These are phyloP conservation scores for Reutealis trisperma DNA, from an alignment of 345 rosid genomes.

Conservation along the genomic window DNA sequence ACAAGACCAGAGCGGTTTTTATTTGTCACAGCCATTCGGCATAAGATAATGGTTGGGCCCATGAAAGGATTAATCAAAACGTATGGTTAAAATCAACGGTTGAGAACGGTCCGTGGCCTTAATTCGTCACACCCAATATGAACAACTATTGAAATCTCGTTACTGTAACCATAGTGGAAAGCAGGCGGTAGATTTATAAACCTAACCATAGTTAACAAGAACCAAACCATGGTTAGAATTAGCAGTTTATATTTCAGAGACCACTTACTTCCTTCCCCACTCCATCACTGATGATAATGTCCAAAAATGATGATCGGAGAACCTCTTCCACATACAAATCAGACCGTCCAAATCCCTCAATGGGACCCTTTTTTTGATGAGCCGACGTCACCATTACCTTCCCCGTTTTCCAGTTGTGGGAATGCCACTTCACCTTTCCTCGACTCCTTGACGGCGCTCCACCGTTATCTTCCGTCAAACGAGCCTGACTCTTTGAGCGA, in stretches of 20 bases:
- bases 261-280: background rate
- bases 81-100: conserved; percentile 29
- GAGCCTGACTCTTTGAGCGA: conserved; percentile 45
- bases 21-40: background rate
- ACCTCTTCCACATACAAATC: conserved; percentile 33
- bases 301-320: conserved; percentile 61
- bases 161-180: conserved; percentile 31
- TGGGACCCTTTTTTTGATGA: conserved; percentile 53
- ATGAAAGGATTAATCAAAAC: background rate
- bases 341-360: conserved; percentile 57
- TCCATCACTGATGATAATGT: conserved; percentile 2
- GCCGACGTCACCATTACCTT: conserved; percentile 30
- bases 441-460: conserved; percentile 54
- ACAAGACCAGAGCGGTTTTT: conserved; percentile 12
- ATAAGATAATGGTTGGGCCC: conserved; percentile 1
- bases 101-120: conserved; percentile 15
- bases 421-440: conserved; percentile 36
- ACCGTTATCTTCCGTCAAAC: conserved; percentile 71
- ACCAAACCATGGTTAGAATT: conserved; percentile 41
- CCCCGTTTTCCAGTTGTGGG: conserved; percentile 36
- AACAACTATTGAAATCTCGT: background rate
- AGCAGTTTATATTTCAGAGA: conserved; percentile 39
- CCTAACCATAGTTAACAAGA: conserved; percentile 34
- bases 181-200: conserved; percentile 30
- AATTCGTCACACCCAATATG: background rate